phyloP scores from a whole-genome alignment of 306 rosid species.

The Pueraria montana region DNA sequence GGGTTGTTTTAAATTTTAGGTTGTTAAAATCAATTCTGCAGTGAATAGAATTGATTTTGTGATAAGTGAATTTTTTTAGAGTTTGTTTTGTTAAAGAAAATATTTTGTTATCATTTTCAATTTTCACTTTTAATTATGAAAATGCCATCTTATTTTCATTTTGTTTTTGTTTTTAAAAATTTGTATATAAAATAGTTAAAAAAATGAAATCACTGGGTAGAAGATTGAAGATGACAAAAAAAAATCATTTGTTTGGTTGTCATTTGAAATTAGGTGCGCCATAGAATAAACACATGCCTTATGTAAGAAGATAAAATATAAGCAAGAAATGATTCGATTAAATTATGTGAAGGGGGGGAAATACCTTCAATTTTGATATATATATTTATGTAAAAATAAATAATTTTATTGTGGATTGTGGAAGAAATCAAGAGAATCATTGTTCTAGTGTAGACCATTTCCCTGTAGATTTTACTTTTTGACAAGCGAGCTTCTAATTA shows the following conservation, averaged over 20 bases:
- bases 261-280: conserved; percentile 8
- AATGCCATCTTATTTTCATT: background rate
- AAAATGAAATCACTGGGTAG: background rate
- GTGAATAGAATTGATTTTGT: background rate
- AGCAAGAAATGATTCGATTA: background rate
- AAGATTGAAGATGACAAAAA: conserved; percentile 21
- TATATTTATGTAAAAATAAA: background rate
- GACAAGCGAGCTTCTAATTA: background rate
- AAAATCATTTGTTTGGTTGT: background rate
- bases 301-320: background rate
- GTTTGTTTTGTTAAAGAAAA: background rate
- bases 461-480: background rate
- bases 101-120: background rate
- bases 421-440: background rate
- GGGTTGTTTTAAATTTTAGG: background rate
- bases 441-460: conserved; percentile 1
- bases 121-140: background rate
- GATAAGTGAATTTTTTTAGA: background rate
- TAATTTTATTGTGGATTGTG: background rate
- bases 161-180: background rate
- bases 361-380: background rate
- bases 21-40: background rate
- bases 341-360: background rate
- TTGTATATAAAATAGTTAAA: background rate
- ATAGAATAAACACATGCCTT: conserved; percentile 1